Base-by-base conservation (phyloP, 371 early-diverging fungal genomes). In the Lichtheimia ramosa region DNA sequence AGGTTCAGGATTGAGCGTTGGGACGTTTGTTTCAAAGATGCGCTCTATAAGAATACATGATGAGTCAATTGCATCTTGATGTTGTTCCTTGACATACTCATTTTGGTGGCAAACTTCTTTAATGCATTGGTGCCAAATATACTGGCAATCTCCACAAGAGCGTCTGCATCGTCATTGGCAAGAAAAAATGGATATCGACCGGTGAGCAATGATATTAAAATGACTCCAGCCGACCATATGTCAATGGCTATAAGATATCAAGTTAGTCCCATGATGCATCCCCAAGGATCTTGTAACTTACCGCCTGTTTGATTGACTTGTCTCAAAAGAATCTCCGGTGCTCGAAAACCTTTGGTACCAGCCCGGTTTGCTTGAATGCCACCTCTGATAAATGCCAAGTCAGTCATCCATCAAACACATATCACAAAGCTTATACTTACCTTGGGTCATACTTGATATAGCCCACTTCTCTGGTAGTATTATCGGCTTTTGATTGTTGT, bases 301-400 rank as follows among this genome's bases (percentile, higher is more conserved):
- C 90, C 90, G 18, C 84, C 83, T 3, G 95, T 92, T 67, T 99
- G 99, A 51, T 89, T 54, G 0, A 71, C 64, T n/a, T 89, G 88
- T 53, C 93, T 88, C 61, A 99, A 81, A 15, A 99, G 72, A 0
- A 99, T 96, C 69, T 99, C 99, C 0, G 99, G 99, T 5, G 99
- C 96, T 21, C 99, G 83, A 64, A 97, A 99, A 20, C 99, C 99
- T 51, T 97, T 79, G 1, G 99, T 99, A 14, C 99, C 99, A 13
- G 97, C 98, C n/a, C 99, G 87, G 58, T 89, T 90, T 1, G 98
- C 99, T 42, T 83, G 75, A 6, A 96, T 70, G 8, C 74, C 58
- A 7, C 92, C 92, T 53, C 95, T 80, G 63, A 48, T 49, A 48
- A 3, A 4, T 0, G 13, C n/a, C n/a, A 46, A 51, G 21, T 25